phyloP scores from a whole-genome alignment of 345 rosid species.

The Syzygium jambos region DNA sequence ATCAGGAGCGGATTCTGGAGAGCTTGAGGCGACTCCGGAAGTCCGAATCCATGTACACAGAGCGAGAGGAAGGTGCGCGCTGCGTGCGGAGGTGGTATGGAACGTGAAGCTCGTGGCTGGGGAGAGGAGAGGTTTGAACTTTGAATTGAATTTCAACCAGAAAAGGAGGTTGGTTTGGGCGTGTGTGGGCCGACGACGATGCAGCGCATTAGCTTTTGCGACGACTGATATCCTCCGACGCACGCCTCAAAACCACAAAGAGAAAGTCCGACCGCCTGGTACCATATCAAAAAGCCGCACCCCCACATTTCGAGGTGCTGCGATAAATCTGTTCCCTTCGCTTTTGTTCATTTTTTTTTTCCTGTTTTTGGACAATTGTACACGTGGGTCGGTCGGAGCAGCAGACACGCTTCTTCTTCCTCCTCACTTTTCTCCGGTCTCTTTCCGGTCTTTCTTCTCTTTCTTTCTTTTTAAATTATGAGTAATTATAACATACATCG shows the following conservation, averaged over 20 bases:
- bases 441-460: too few species aligned
- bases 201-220: background rate
- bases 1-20: background rate
- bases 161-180: background rate
- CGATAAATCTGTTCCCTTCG: background rate
- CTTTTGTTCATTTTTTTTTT: fast-evolving
- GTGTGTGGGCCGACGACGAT: background rate
- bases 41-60: background rate
- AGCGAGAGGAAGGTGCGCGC: background rate
- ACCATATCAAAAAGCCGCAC: background rate
- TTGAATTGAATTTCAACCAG: background rate
- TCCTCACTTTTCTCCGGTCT: background rate
- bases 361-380: background rate
- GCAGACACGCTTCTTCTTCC: background rate
- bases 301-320: too few species aligned
- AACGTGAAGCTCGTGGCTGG: background rate
- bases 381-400: background rate
- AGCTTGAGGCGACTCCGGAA: background rate
- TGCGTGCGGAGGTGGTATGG: background rate
- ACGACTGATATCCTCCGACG: background rate
- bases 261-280: background rate
- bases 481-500: background rate
- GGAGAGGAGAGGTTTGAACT: background rate
- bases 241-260: background rate
- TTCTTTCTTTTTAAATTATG: background rate